Evolutionary conservation across 2,329 filamentous ascomycete species (phyloP).

Genomic region (Fusarium falciforme): DNA sequence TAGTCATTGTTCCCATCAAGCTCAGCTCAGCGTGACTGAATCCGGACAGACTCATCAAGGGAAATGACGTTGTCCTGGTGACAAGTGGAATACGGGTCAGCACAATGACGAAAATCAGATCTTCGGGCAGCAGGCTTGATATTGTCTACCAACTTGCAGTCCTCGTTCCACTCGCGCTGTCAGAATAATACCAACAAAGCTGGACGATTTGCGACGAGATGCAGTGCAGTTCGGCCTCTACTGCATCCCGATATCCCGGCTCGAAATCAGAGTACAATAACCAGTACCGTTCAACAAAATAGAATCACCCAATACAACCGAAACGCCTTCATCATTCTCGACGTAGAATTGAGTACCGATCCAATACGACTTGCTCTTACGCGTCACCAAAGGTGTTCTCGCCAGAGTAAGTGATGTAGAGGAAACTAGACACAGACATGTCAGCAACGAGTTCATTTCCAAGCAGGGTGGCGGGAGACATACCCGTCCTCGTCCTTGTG

Average conservation of each 20-base stretch:
- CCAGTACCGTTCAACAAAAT: constrained; percentile 42
- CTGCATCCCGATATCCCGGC: constrained; percentile 32
- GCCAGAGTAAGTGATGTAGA: constrained; percentile 99
- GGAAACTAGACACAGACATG: constrained; percentile 71
- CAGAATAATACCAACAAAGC: constrained; percentile 1
- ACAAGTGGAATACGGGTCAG: background rate
- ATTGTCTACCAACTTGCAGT: constrained; percentile 5
- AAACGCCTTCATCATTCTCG: constrained; percentile 51
- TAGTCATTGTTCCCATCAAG: background rate
- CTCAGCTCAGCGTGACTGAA: background rate
- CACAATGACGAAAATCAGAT: constrained; percentile 2
- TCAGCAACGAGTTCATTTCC: constrained; percentile 24
- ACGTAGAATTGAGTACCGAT: constrained; percentile 34
- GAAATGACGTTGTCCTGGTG: background rate
- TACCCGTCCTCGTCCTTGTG: constrained; percentile 88
- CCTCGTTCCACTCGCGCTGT: background rate
- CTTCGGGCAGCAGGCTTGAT: constrained; percentile 8
- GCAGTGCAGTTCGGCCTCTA: constrained; percentile 36
- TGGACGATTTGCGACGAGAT: constrained; percentile 19
- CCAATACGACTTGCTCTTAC: constrained; percentile 36
- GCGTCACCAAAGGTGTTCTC: constrained; percentile 93
- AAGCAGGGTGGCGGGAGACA: constrained; percentile 37
- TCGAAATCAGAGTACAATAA: constrained; percentile 41
- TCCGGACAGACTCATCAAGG: background rate
- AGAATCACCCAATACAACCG: constrained; percentile 46